Percentiles rank a stretch among this genome's conserved stretches.
These are phyloP conservation scores for Amauroascus verrucosus DNA, from an alignment of 2,329 filamentous ascomycete genomes.

Conservation along the genomic window DNA sequence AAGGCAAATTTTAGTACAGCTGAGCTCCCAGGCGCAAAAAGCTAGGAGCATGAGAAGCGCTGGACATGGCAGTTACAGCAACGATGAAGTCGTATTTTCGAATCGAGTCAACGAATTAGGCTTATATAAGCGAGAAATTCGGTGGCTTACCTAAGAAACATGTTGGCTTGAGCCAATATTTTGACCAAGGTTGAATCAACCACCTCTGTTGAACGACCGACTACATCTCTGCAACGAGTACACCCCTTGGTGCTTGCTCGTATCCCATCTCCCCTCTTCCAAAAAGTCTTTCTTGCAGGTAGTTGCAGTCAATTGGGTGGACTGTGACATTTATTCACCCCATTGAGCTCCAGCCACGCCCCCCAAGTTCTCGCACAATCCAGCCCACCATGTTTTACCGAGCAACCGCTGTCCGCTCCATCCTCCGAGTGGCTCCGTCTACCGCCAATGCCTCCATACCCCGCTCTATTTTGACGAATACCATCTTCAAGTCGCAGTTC, in stretches of 20 bases:
- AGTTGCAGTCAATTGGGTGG: slow-evolving; percentile 3
- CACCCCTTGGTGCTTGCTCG: neutral
- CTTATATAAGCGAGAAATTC: too few species aligned
- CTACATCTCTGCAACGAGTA: neutral
- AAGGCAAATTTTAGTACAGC: too few species aligned
- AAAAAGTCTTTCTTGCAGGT: neutral
- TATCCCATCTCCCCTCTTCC: slow-evolving; percentile 4
- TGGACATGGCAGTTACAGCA: too few species aligned
- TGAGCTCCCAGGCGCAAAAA: too few species aligned
- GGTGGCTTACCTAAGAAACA: too few species aligned
- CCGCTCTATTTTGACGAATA: slow-evolving; percentile 33
- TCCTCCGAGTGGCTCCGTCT: slow-evolving; percentile 33
- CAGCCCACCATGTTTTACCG: slow-evolving; percentile 38
- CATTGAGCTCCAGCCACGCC: neutral
- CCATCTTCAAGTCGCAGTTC: slow-evolving; percentile 37
- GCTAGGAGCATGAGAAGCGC: too few species aligned
- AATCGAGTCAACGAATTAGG: too few species aligned
- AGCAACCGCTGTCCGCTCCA: slow-evolving; percentile 36
- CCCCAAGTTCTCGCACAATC: slow-evolving; percentile 8
- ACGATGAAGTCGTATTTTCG: too few species aligned
- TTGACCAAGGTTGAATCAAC: neutral
- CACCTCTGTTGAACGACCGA: slow-evolving; percentile 4
- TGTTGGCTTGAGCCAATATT: neutral
- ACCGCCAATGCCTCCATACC: slow-evolving; percentile 36
- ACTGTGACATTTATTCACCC: neutral